Base-by-base conservation (phyloP, 352 stramenopile species). In the Phytophthora vignae region DNA sequence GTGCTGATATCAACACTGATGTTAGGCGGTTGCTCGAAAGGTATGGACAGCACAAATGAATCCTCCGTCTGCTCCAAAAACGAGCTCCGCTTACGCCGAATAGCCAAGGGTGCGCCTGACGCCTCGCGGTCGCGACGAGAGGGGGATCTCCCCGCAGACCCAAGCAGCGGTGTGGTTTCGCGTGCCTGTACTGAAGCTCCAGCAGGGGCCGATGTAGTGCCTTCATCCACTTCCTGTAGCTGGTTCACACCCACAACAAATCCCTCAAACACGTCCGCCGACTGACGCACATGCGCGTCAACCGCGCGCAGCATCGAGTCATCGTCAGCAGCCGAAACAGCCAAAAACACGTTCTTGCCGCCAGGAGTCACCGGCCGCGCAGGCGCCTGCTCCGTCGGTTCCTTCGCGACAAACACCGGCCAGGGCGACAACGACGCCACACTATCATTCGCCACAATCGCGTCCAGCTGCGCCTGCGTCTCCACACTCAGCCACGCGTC, bases 171-270 rank as follows among this genome's bases (percentile, higher is more conserved):
- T 19, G 87, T 93, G 22, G 69, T 70, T 66, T 94, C 85, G 17
- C 50, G 74, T 15, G 77, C 70, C 38, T 84, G 69, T 5, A 85
- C 58, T 1, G 68, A 67, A 4, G 59, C 58, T n/a, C 59, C 54
- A 40, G 65, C 27, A 14, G 49, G 29, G 19, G 62, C 17, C 19
- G 53, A 53, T 0, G 2, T 52, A 0, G 2, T 52, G n/a, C 19
- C 48, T 53, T 53, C 38, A 29, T 76, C 64, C 29, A 77, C 71
- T 67, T 91, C 79, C 54, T 92, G 76, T 0, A 94, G 67, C 48
- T 93, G 85, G 42, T 93, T 91, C 48, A 96, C 85, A 40, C 87
- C 89, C 1, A 96, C 87, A n/a, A 94, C 79, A 58, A 92, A 96
- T 8, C 89, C 89, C 73, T 94, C 84, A 73, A 96, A 94, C 12